Base-by-base conservation (phyloP, 805 yeast species). In the Tetrapisispora fleetii region DNA sequence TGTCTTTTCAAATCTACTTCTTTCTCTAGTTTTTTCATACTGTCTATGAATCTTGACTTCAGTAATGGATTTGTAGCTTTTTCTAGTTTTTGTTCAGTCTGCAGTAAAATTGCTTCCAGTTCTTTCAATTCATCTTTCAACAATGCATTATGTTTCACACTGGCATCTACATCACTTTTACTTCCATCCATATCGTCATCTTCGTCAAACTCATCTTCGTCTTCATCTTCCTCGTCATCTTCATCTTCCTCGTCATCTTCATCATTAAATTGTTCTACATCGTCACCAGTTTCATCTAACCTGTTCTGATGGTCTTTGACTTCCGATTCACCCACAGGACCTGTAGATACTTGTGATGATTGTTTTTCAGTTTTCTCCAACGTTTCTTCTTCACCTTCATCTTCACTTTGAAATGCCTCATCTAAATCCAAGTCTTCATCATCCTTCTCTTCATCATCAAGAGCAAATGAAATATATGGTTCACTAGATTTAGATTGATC, bases 51-150 rank as follows among this genome's bases (percentile, higher is more conserved):
- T 68, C 97, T 82, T 65, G 83, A 85, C 60, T 83, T 80, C 79
- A 93, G 75, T 68, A 91, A 83, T 56, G 91, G 90, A 61, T 88
- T 88, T 3, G 80, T 73, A 17, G 90, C 89, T 54, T 81, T 80
- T 19, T 75, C 78, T 44, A 87, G 77, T 57, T 85, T 89, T 42
- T 74, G 73, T 62, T 79, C 79, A 59, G 91, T 90, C 57, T 81
- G 83, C 48, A 75, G 79, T 46, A 93, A 83, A 0, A 91, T 89
- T 16, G 75, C 58, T 61, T 85, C 89, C 51, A 93, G 73, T 59
- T 93, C 99, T 7, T 74, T 68, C 49, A 93, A 81, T 64, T 90
- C 97, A 65, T 91, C 98, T 52, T 78, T 79, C 48, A 93, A 70
- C 54, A 88, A 74, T 58, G 85, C 89, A 55, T 74, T 74, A 63